A percentile compares a stretch with the other conserved stretches of the same genome.
Conservation (phyloP, 2,329 filamentous ascomycete species). For the Neonectria ditissima region DNA sequence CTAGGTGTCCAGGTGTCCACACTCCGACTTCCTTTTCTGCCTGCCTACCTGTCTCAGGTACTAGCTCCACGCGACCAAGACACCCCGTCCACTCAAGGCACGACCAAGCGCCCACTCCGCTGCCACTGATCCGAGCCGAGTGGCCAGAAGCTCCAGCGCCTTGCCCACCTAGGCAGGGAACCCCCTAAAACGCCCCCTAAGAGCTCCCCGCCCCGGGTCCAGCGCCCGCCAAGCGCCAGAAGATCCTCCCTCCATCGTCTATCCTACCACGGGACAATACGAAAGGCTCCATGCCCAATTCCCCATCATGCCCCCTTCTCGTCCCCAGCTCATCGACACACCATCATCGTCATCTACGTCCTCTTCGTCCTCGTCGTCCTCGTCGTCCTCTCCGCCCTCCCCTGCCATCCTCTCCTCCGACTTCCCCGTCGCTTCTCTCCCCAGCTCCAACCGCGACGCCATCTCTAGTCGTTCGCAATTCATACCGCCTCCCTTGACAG, state of each 20-base stretch:
- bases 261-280: constrained; percentile 16
- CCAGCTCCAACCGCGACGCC: constrained; percentile 10
- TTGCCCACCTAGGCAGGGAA: not conserved
- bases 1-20: not conserved
- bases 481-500: constrained; percentile 7
- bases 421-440: not conserved
- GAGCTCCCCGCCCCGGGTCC: not conserved
- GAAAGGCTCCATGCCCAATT: constrained; percentile 18
- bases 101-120: constrained; percentile 10
- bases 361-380: constrained; percentile 28
- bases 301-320: constrained; percentile 33
- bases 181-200: constrained; percentile 1
- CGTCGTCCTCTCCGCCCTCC: constrained; percentile 21
- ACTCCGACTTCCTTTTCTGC: not conserved
- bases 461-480: constrained; percentile 15
- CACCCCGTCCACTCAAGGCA: constrained; percentile 9
- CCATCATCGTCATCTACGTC: constrained; percentile 10
- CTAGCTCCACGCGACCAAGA: constrained; percentile 21
- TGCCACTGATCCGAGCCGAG: constrained; percentile 13
- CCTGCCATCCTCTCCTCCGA: constrained; percentile 20
- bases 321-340: constrained; percentile 24
- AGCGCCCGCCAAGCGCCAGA: constrained; percentile 1
- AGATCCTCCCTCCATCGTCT: not conserved
- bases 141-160: constrained; percentile 4
- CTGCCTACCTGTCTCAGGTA: constrained; percentile 21